phyloP scores from a whole-genome alignment of 1,139 yeast species.

The Magnusiomyces tetraspermus region DNA sequence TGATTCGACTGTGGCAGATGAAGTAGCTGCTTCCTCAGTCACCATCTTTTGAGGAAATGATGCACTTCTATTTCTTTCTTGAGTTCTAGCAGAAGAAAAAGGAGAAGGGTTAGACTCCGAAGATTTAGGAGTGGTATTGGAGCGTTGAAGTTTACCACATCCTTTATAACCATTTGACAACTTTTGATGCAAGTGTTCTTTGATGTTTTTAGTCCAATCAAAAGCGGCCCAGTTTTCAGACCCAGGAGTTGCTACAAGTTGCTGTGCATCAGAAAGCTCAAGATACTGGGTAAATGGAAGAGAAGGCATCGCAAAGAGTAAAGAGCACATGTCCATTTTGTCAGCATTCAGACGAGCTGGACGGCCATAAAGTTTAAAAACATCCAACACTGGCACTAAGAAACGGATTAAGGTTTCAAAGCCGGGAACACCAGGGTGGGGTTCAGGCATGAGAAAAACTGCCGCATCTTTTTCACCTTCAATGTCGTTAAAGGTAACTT shows the following conservation, averaged over 20 bases:
- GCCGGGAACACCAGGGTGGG: slow-evolving; percentile 87
- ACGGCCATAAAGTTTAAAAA: slow-evolving; percentile 83
- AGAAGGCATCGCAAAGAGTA: slow-evolving; percentile 85
- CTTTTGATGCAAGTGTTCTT: slow-evolving; percentile 22
- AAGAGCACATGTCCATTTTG: slow-evolving; percentile 65
- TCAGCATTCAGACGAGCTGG: slow-evolving; percentile 85
- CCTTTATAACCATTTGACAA: slow-evolving; percentile 4
- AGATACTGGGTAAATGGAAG: slow-evolving; percentile 81
- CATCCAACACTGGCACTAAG: slow-evolving; percentile 73
- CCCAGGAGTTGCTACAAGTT: slow-evolving; percentile 34
- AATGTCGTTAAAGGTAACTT: slow-evolving; percentile 50
- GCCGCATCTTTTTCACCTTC: slow-evolving; percentile 63
- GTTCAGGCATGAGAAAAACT: slow-evolving; percentile 92
- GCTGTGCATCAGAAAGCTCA: slow-evolving; percentile 46
- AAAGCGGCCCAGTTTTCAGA: slow-evolving; percentile 52
- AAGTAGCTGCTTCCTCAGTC: not conserved
- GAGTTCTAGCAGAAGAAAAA: not conserved
- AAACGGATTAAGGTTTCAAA: slow-evolving; percentile 88
- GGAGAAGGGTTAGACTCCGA: not conserved
- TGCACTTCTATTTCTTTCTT: not conserved
- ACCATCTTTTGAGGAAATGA: not conserved
- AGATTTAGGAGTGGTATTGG: not conserved
- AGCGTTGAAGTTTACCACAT: not conserved
- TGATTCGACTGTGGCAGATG: not conserved
- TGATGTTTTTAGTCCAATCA: slow-evolving; percentile 62